These are phyloP conservation scores for Colletotrichum coccodes DNA, from an alignment of 2,329 filamentous ascomycete genomes.

Conservation along the genomic window DNA sequence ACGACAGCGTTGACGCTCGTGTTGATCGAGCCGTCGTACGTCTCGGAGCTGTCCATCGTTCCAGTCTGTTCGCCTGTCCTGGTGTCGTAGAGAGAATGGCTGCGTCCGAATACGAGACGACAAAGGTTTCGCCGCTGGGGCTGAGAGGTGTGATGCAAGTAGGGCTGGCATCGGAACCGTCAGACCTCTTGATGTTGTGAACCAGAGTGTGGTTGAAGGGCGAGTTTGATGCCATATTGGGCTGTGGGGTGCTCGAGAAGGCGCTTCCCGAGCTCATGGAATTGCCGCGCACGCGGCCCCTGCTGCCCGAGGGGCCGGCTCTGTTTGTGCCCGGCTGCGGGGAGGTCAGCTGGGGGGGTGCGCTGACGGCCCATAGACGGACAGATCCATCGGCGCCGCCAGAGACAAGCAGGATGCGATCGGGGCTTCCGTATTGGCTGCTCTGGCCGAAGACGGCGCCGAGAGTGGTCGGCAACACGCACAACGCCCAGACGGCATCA, in stretches of 20 bases:
- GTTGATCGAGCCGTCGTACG: conserved; percentile 83
- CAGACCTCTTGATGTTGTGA: conserved; percentile 81
- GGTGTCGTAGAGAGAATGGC: conserved; percentile 92
- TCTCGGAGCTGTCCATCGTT: conserved; percentile 92
- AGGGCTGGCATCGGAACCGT: conserved; percentile 76
- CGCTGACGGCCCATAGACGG: conserved; percentile 93
- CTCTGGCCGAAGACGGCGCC: conserved; percentile 83
- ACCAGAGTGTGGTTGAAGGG: conserved; percentile 90
- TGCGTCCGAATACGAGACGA: conserved; percentile 92
- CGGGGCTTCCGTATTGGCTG: conserved; percentile 80
- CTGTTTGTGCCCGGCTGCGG: conserved; percentile 74
- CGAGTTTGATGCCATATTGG: conserved; percentile 84
- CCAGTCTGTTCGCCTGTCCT: conserved; percentile 91
- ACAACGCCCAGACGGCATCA: conserved; percentile 95
- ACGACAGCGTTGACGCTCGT: conserved; percentile 93
- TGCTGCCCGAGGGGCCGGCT: conserved; percentile 65
- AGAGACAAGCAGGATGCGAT: conserved; percentile 89
- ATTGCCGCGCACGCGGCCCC: conserved; percentile 85
- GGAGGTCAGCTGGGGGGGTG: conserved; percentile 86
- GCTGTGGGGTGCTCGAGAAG: conserved; percentile 90
- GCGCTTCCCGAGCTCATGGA: conserved; percentile 95
- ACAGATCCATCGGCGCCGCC: conserved; percentile 92
- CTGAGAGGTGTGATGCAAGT: conserved; percentile 95
- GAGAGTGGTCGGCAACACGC: conserved; percentile 86
- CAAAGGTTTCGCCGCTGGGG: conserved; percentile 84